These are phyloP conservation scores for Furcasterigmium furcatum DNA, from an alignment of 2,329 filamentous ascomycete species.

Conservation along the genomic window DNA sequence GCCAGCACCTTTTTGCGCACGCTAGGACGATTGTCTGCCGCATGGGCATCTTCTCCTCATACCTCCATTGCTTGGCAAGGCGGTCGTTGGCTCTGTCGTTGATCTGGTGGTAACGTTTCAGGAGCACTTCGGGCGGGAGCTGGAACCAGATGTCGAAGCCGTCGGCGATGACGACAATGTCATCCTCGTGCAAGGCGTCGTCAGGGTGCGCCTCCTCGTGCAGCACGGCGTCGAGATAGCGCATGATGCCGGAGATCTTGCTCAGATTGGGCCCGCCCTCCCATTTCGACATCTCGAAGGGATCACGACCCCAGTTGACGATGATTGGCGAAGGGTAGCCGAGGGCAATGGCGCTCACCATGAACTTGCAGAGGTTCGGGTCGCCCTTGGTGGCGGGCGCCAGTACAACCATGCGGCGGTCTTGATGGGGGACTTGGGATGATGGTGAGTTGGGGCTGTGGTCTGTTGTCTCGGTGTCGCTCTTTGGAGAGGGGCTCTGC, in stretches of 20 bases:
- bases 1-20: conserved; percentile 17
- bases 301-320: conserved; percentile 19
- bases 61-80: conserved; percentile 18
- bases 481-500: neutral
- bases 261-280: conserved; percentile 20
- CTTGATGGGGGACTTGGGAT: neutral
- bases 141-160: conserved; percentile 36
- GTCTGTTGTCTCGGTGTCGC: neutral
- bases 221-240: conserved; percentile 17
- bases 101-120: conserved; percentile 30
- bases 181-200: conserved; percentile 15
- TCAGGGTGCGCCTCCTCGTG: conserved; percentile 6
- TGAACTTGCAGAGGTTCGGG: conserved; percentile 24
- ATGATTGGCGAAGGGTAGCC: conserved; percentile 23
- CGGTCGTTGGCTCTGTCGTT: conserved; percentile 24
- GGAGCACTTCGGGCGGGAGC: conserved; percentile 29
- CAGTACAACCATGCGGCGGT: neutral
- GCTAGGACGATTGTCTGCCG: conserved; percentile 18
- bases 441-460: neutral
- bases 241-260: conserved; percentile 19
- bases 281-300: conserved; percentile 8
- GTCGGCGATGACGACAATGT: conserved; percentile 30
- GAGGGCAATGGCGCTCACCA: conserved; percentile 21
- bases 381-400: neutral
- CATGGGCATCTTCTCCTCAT: conserved; percentile 11